phyloP scores from a whole-genome alignment of 2,329 filamentous ascomycete genomes.

The Colletotrichum tabaci region DNA sequence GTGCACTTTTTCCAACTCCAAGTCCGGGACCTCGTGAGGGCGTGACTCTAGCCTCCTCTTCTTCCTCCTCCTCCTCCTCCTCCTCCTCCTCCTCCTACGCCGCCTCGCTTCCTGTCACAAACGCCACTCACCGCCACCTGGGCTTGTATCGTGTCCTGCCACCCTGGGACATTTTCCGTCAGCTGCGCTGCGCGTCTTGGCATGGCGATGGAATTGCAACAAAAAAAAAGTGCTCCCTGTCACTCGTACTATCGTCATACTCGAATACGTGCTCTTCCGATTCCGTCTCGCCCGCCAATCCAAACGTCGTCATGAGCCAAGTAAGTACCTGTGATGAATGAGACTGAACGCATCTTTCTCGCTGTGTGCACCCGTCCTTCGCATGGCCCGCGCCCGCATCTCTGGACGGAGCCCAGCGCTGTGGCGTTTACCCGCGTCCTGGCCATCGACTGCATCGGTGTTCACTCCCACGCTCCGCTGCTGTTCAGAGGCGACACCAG shows the following conservation, averaged over 20 bases:
- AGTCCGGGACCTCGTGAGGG: not conserved
- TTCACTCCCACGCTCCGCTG: not conserved
- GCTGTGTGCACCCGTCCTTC: too few species aligned
- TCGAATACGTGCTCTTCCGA: not conserved
- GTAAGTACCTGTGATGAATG: too few species aligned
- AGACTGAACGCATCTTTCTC: not conserved
- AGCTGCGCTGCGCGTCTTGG: not conserved
- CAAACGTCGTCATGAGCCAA: not conserved
- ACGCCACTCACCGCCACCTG: slow-evolving; percentile 19
- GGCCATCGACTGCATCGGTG: not conserved
- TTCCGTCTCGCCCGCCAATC: slow-evolving; percentile 11
- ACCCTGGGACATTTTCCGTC: not conserved
- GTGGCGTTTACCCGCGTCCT: not conserved
- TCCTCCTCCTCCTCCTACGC: not conserved
- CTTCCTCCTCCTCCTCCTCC: not conserved
- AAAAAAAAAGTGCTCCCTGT: too few species aligned
- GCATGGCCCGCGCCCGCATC: not conserved
- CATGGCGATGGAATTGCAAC: not conserved
- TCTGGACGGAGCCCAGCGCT: not conserved
- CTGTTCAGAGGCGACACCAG: slow-evolving; percentile 30
- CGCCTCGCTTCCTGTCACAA: slow-evolving; percentile 26
- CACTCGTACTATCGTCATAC: slow-evolving; percentile 1
- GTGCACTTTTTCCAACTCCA: not conserved
- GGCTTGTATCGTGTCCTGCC: slow-evolving; percentile 2
- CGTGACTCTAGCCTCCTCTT: slow-evolving; percentile 2